Evolutionary conservation across 495 filamentous ascomycete species (phyloP).

Genomic region (Neurospora sp.): DNA sequence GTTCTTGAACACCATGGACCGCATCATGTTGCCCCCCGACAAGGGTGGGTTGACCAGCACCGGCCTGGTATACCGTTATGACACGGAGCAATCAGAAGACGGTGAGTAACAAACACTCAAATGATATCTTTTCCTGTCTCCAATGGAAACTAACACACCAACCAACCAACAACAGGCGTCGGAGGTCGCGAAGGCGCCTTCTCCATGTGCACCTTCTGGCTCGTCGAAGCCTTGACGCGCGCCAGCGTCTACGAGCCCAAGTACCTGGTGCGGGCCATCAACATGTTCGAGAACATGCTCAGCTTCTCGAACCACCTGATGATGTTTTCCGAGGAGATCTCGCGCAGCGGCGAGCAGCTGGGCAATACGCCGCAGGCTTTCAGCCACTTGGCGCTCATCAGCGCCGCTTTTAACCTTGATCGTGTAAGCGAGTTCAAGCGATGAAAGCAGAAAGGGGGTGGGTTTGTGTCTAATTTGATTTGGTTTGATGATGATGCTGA

Average conservation of each 20-base stretch:
- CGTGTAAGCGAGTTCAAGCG: slow-evolving; percentile 28
- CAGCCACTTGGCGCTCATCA: slow-evolving; percentile 60
- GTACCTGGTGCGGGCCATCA: slow-evolving; percentile 51
- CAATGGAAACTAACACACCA: not conserved
- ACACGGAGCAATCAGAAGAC: slow-evolving; percentile 53
- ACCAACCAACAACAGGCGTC: slow-evolving; percentile 39
- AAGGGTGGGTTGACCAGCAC: slow-evolving; percentile 64
- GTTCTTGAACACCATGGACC: slow-evolving; percentile 58
- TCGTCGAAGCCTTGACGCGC: slow-evolving; percentile 64
- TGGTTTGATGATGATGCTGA: not conserved
- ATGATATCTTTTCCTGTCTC: not conserved
- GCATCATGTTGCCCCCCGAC: slow-evolving; percentile 54
- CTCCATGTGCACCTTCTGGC: slow-evolving; percentile 71
- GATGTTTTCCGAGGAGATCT: slow-evolving; percentile 71
- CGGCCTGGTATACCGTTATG: slow-evolving; percentile 61
- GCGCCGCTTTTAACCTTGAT: slow-evolving; percentile 63
- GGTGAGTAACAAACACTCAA: slow-evolving; percentile 26
- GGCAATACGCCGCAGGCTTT: slow-evolving; percentile 70
- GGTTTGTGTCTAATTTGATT: not conserved
- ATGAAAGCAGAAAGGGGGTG: not conserved
- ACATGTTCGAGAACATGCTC: slow-evolving; percentile 64
- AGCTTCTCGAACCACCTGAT: slow-evolving; percentile 60
- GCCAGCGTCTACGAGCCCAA: slow-evolving; percentile 54
- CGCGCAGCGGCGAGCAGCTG: slow-evolving; percentile 56
- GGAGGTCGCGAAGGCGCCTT: slow-evolving; percentile 67